Percentiles rank a stretch among this genome's conserved stretches.
These are phyloP conservation scores for Oryza glumipatula DNA, from an alignment of 176 grass and related monocot genomes.

Conservation along the genomic window DNA sequence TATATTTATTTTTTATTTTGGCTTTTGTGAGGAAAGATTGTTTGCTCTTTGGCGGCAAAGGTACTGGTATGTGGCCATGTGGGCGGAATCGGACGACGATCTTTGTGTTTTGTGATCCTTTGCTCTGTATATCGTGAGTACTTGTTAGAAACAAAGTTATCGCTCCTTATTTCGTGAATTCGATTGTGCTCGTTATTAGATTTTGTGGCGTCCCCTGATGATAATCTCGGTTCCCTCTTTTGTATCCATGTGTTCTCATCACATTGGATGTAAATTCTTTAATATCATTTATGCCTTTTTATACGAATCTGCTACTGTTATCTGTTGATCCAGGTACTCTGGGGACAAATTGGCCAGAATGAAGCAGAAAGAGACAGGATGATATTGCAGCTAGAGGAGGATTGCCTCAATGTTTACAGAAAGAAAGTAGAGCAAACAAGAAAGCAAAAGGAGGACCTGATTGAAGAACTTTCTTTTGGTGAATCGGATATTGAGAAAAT, in stretches of 20 bases:
- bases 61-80: background rate
- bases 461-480: conserved; percentile 52
- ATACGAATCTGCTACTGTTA: background rate
- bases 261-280: background rate
- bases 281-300: background rate
- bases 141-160: too few species aligned
- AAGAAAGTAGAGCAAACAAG: conserved; percentile 65
- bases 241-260: background rate
- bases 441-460: conserved; percentile 65
- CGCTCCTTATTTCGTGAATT: background rate
- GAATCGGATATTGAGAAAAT: conserved; percentile 69
- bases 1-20: background rate
- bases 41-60: background rate
- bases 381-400: conserved; percentile 77
- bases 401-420: conserved; percentile 80
- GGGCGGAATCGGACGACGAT: background rate
- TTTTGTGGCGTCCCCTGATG: background rate
- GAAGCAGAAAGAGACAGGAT: conserved; percentile 75
- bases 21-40: background rate
- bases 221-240: background rate
- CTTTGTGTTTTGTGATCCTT: background rate
- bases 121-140: background rate
- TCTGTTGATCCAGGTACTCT: conserved; percentile 59
- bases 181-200: background rate
- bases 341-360: conserved; percentile 75